phyloP scores from a whole-genome alignment of 1,284 basidiomycete species.

The Boletellus dicymbophilus region DNA sequence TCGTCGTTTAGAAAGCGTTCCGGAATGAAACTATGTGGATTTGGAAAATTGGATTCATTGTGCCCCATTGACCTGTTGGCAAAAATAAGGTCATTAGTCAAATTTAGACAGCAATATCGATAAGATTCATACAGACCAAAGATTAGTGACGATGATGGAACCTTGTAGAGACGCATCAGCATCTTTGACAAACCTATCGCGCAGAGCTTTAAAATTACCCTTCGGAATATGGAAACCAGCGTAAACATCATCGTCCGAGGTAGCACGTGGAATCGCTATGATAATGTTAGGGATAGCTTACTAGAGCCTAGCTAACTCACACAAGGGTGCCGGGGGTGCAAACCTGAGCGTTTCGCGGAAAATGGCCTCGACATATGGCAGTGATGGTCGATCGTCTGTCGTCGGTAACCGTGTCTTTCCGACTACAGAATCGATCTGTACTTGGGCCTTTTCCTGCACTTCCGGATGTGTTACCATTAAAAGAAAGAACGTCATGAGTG shows the following conservation, averaged over 20 bases:
- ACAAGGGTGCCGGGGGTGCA: conserved; percentile 9
- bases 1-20: conserved; percentile 15
- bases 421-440: conserved; percentile 35
- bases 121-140: conserved; percentile 7
- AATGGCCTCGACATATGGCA: conserved; percentile 35
- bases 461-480: conserved; percentile 35
- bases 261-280: conserved; percentile 11
- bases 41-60: conserved; percentile 3
- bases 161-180: background rate
- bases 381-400: conserved; percentile 27
- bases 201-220: background rate
- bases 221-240: conserved; percentile 12
- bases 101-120: no score
- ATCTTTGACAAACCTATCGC: no score
- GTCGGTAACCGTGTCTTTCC: conserved; percentile 29
- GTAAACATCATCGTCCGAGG: conserved; percentile 13
- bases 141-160: conserved; percentile 8
- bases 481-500: conserved; percentile 31
- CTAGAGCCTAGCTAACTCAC: conserved; percentile 2
- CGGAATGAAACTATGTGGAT: conserved; percentile 8
- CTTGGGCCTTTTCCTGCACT: conserved; percentile 31
- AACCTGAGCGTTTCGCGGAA: conserved; percentile 27
- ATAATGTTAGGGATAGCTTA: background rate
- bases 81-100: no score
- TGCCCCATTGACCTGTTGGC: conserved; percentile 17